Evolutionary conservation across 768 basidiomycete genomes (phyloP), one percentile per base, ranked within the genome.

Genomic region (Leucosporidium scottii): DNA sequence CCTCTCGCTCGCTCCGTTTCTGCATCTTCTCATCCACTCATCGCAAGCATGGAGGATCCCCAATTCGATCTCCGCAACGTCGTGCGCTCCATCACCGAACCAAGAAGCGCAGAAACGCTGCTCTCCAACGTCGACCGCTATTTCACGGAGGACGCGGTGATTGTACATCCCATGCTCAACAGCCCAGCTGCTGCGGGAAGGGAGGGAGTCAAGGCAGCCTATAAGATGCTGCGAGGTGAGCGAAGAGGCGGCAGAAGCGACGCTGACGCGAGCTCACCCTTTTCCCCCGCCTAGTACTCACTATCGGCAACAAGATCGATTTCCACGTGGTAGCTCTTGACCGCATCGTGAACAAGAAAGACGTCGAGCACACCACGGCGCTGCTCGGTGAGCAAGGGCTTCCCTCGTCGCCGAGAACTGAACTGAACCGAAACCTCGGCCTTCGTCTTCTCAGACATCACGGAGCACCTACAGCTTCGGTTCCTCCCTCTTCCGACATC

Each of bases 151-250:
- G 62, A 72, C 25, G 64, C 71, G 18, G 13, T 27, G 21, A 58
- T 65, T 21, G 61, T 69, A 7, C 65, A 72, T 55, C 71, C 71
- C 7, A 49, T 72, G 12, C 39, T 72, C 53, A 72, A 72, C 67
- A 48, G 54, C 2, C 71, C 71, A 0, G 21, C 31, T 2, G 39
- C 10, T 2, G 8, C 54, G 3, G 71, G 71, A 0, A 27, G 49
- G 17, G 71, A 60, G 12, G 71, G 71, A 28, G 65, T 72, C 25
- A 72, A 68, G 55, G 56, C 71, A 2, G 67, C 61, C 15, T 71
- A 67, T 62, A 59, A 59, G 58, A 67, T 67, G 62, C 57, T 67
- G 3, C 36, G 62, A 21, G 67, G 61, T 63, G 34, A 34, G 61
- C n/a, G n/a, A n/a, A n/a, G n/a, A n/a, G n/a, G n/a, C n/a, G 15